These are phyloP conservation scores for Melampsora larici-populina DNA, from an alignment of 1,284 basidiomycete genomes.

Conservation along the genomic window DNA sequence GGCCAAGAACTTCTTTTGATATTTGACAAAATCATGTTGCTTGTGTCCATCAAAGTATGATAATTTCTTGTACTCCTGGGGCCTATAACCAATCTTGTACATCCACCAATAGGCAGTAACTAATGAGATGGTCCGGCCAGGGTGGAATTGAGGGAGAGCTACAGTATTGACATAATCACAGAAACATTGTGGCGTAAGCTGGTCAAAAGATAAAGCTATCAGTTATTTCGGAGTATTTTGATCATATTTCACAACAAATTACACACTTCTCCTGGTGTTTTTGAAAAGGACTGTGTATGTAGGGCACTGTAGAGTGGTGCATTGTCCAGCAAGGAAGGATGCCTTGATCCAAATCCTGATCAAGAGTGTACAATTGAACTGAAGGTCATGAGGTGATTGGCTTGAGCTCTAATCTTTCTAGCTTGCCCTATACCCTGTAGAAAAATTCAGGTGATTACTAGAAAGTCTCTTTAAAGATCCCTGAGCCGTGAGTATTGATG, in stretches of 20 bases:
- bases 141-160: background rate
- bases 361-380: background rate
- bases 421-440: background rate
- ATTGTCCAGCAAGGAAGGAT: background rate
- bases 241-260: background rate
- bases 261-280: conserved; percentile 8
- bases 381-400: background rate
- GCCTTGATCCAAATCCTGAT: background rate
- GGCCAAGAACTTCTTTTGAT: conserved; percentile 1
- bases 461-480: background rate
- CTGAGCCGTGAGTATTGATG: conserved; percentile 5
- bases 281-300: background rate
- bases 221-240: background rate
- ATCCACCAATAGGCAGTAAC: background rate
- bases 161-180: background rate
- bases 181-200: conserved; percentile 2
- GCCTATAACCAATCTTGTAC: conserved; percentile 1
- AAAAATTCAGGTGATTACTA: background rate
- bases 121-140: background rate
- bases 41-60: conserved; percentile 19
- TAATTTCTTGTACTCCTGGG: background rate
- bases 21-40: background rate
- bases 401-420: background rate
- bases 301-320: background rate
- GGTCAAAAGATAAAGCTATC: background rate